Evolutionary conservation across 257 asterid species (phyloP), one percentile per base, ranked within the genome.

Genomic region (Thymus quinquecostatus): DNA sequence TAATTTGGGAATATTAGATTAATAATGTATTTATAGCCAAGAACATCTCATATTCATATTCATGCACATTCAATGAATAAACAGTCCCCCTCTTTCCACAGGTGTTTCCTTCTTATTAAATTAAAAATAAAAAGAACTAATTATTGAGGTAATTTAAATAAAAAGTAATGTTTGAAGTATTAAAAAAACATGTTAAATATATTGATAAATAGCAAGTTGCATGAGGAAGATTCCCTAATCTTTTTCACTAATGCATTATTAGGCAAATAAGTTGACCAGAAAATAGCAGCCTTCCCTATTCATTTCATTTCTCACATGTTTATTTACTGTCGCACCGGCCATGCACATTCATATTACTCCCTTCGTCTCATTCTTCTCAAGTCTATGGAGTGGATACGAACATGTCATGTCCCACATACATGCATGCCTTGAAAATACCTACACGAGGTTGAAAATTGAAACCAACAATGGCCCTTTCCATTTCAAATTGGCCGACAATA

Each of bases 201-300:
- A 2, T 34, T 34, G 38, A 34, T 34, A 34, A 2, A 34, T 3
- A 2, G 66, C 84, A 76, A 79, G 34, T 79, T 77, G 82, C 79
- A 64, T 21, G 41, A 49, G 2, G 32, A 68, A 33, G 38, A 11
- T 70, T 45, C 48, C 67, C 9, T 54, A 8, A 10, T 38, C 3
- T 32, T 36, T 58, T 60, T 41, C 13, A 5, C 1, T 2, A 8
- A 51, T 63, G 11, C 3, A 3, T 68, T 68, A 36, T 53, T 38
- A 13, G 14, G 33, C 10, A 28, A 13, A 57, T 34, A 34, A 34
- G 41, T 49, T 60, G 53, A 60, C 69, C 45, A 32, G 11, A 58
- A 21, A 21, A 6, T 51, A 69, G 66, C 66, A 44, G 41, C 70
- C 43, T 47, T 13, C 53, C 5, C 1, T 28, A 14, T 51, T 55